Evolutionary conservation across 2,329 filamentous ascomycete genomes (phyloP), one percentile per base, ranked within the genome.

Genomic region (Monilinia polystroma): DNA sequence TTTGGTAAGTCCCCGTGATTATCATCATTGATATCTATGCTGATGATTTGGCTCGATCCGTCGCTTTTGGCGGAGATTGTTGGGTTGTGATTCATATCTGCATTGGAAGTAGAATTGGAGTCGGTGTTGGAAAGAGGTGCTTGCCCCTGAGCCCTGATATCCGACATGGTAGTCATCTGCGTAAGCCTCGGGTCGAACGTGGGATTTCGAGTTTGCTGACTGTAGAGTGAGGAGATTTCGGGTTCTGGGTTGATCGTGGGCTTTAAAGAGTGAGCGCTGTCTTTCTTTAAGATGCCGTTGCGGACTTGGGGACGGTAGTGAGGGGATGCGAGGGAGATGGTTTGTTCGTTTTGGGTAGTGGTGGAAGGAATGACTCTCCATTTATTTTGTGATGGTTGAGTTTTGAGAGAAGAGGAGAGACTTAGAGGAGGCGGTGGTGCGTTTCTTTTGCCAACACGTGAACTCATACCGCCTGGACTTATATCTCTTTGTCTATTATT

Each of bases 1-100:
- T 76, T 76, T 0, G 82, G 82, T 49, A 63, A 14, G 43, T 2
- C 18, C 4, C 47, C 23, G 16, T 3, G 7, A 8, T 45, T 7
- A 26, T 51, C 23, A 18, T 60, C 8, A 6, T 51, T 16, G 20
- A n/a, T 59, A 16, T 41, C 49, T 3, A 41, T 58, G 16, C 20
- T 29, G 11, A 60, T 41, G 1, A 14, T n/a, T 20, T 66, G 45
- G 1, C n/a, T 29, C 0, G 53, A 43, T 10, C 54, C 63, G n/a
- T 65, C 43, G n/a, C 41, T 7, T 20, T 43, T 18, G 11, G 16
- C 26, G 16, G 51, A 52, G 10, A 51, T 14, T 5, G 35, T 6
- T 20, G 41, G 41, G 14, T 32, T 29, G 16, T 1, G 8, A 20
- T 18, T 35, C 10, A 16, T 41, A 14, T 38, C n/a, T 12, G 18